These are phyloP conservation scores for Flaveria sonorensis DNA, from an alignment of 129 eudicot species.

Conservation along the genomic window DNA sequence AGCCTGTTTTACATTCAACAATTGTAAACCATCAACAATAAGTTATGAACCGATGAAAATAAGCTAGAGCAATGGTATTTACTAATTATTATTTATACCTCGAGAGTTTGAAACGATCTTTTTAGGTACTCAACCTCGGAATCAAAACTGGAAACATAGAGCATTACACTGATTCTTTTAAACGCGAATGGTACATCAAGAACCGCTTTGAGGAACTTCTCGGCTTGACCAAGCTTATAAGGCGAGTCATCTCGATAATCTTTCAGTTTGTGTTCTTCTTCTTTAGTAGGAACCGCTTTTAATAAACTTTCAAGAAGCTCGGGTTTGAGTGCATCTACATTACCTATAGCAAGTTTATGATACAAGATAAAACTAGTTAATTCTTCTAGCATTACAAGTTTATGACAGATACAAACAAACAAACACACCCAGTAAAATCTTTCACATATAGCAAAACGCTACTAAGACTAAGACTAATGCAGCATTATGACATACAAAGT, in stretches of 20 bases:
- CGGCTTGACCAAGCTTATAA: constrained; percentile 82
- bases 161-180: constrained; percentile 83
- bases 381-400: background rate
- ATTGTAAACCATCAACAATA: background rate
- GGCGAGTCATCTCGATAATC: constrained; percentile 78
- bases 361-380: background rate
- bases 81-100: constrained; percentile 50
- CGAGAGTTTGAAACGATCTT: constrained; percentile 69
- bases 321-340: constrained; percentile 73
- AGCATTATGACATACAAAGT: background rate
- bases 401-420: background rate
- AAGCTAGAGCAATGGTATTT: constrained; percentile 3
- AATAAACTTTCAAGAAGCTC: constrained; percentile 89
- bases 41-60: background rate
- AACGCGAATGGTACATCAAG: constrained; percentile 91
- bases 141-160: constrained; percentile 73
- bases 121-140: constrained; percentile 89
- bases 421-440: background rate
- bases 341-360: constrained; percentile 57
- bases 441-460: background rate
- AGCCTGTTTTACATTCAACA: constrained; percentile 50
- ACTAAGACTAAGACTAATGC: background rate
- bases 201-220: constrained; percentile 76
- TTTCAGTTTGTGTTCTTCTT: constrained; percentile 80
- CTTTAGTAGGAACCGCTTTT: constrained; percentile 93